These are phyloP conservation scores for Cordia subcordata DNA, from an alignment of 257 asterid species.

Conservation along the genomic window DNA sequence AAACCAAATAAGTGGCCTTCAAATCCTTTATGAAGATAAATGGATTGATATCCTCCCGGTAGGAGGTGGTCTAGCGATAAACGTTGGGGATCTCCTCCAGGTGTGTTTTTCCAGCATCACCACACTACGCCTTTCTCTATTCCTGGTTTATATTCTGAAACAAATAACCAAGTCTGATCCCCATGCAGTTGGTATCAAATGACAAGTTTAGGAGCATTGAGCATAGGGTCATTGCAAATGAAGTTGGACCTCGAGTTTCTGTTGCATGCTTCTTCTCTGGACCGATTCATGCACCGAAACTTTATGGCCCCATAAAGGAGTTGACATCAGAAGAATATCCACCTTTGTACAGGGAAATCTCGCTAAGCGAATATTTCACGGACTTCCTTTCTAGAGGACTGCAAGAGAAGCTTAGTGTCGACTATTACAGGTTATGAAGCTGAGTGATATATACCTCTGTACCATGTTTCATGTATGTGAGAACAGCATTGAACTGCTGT, in stretches of 20 bases:
- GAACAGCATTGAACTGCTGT: too few species aligned
- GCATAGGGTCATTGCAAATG: constrained; percentile 2
- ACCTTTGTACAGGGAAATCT: neutral
- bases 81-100: constrained; percentile 12
- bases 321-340: constrained; percentile 11
- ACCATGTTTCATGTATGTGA: too few species aligned
- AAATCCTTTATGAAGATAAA: constrained; percentile 8
- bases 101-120: neutral
- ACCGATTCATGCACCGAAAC: neutral
- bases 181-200: constrained; percentile 4
- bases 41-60: constrained; percentile 4
- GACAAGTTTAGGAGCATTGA: constrained; percentile 11
- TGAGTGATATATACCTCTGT: too few species aligned
- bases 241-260: constrained; percentile 6
- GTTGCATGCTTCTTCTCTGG: constrained; percentile 9
- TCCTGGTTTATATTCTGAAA: neutral
- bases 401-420: neutral
- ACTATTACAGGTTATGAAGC: constrained; percentile 1
- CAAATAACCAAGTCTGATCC: neutral
- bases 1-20: constrained; percentile 14
- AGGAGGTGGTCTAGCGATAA: constrained; percentile 3
- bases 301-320: constrained; percentile 5
- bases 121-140: neutral
- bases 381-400: constrained; percentile 7
- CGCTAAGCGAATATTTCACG: constrained; percentile 9